Base-by-base conservation (phyloP, 371 early-diverging fungal genomes). In the Sanchytrium tribonematis region DNA sequence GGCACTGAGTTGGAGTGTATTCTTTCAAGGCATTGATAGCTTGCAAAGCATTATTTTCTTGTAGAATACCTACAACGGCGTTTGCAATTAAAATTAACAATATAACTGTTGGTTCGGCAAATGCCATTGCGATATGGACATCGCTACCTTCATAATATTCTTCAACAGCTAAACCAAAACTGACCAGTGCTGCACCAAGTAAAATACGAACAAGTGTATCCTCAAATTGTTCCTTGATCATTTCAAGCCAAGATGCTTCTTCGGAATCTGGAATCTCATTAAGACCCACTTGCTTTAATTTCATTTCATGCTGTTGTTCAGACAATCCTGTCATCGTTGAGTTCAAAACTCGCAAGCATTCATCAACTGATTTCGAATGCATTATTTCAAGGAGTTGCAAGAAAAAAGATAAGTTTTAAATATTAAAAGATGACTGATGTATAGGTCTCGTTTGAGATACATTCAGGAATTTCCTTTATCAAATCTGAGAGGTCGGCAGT, bases 31-130 rank as follows among this genome's bases (percentile, higher is more conserved):
- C 94, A 77, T 93, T 92, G 73, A 97, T 94, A 30, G 96, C 96
- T 73, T 89, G 87, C 77, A 93, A 95, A 27, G 97, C 97, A 69
- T 89, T 93, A 1, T 84, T 80, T 78, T 97, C 97, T 78, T 97
- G 94, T 31, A 93, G 78, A 17, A 95, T 93, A 68, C 97, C 97
- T 31, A 97, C 94, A 5, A 88, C 85, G 1, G 97, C 95, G 74
- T 97, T 97, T 68, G 93, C 94, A 75, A 97, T 89, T 72, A 97
- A 78, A 74, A 97, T 95, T 65, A 97, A 79, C 71, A 95, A 78
- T 73, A 97, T 94, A 31, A 97, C 97, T 69, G 89, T 78, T 1
- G 97, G 96, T 80, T 97, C 97, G 31, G 95, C 96, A 81, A 88
- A 95, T 12, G 96, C 94, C 0, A 89, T 87, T 0, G 74, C 1